phyloP scores from a whole-genome alignment of 2,329 filamentous ascomycete genomes.

The Huntiella decipiens region DNA sequence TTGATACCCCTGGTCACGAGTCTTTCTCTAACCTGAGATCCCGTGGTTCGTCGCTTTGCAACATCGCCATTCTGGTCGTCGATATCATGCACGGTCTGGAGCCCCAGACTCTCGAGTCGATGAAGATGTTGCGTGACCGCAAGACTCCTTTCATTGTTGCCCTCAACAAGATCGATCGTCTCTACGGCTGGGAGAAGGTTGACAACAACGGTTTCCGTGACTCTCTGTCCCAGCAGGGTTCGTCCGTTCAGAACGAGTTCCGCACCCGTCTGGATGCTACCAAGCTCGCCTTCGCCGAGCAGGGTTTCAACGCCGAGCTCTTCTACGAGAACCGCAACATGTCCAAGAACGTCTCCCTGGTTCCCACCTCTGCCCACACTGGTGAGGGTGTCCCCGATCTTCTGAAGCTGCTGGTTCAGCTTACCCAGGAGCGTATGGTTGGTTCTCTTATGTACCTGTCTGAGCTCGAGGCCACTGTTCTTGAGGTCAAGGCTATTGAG shows the following conservation, averaged over 20 bases:
- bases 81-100: slow-evolving; percentile 99
- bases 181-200: slow-evolving; percentile 97
- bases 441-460: slow-evolving; percentile 95
- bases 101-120: slow-evolving; percentile 91
- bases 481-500: slow-evolving; percentile 98
- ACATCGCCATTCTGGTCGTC: slow-evolving; percentile 96
- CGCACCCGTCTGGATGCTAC: slow-evolving; percentile 74
- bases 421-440: slow-evolving; percentile 96
- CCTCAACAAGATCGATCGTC: slow-evolving; percentile 98
- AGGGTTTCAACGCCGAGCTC: slow-evolving; percentile 93
- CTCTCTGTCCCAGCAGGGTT: slow-evolving; percentile 73
- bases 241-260: slow-evolving; percentile 88
- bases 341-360: slow-evolving; percentile 83
- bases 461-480: slow-evolving; percentile 90
- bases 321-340: slow-evolving; percentile 98
- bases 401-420: slow-evolving; percentile 80
- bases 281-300: slow-evolving; percentile 85
- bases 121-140: slow-evolving; percentile 77
- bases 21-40: slow-evolving; percentile 97
- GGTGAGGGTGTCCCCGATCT: slow-evolving; percentile 98
- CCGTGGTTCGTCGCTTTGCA: slow-evolving; percentile 92
- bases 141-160: slow-evolving; percentile 98
- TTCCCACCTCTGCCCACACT: slow-evolving; percentile 94
- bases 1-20: slow-evolving; percentile 98
- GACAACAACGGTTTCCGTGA: slow-evolving; percentile 98